These are phyloP conservation scores for Claviceps spartinae DNA, from an alignment of 2,329 filamentous ascomycete genomes.

Conservation along the genomic window DNA sequence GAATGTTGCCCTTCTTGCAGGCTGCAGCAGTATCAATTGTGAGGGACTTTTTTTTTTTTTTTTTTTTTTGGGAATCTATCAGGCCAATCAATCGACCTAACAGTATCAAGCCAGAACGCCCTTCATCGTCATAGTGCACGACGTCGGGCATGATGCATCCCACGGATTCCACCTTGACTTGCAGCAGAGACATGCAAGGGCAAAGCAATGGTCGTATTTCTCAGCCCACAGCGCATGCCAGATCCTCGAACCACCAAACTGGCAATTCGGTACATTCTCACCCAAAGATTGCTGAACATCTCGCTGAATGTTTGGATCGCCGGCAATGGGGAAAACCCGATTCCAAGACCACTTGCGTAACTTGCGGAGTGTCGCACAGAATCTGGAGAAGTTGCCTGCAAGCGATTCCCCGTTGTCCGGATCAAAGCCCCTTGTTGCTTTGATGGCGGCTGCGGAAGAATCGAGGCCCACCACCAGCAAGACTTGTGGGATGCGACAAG, in stretches of 20 bases:
- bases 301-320: neutral
- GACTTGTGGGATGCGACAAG: neutral
- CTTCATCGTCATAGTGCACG: neutral
- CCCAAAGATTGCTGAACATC: neutral
- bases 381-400: neutral
- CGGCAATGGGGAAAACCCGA: too few species aligned
- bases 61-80: neutral
- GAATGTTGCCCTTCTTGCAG: neutral
- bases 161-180: constrained; percentile 2
- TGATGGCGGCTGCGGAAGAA: neutral
- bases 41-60: neutral
- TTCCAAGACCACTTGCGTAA: too few species aligned
- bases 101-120: neutral
- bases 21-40: too few species aligned
- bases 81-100: neutral
- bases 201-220: neutral
- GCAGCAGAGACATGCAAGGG: constrained; percentile 11
- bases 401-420: neutral
- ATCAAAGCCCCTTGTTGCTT: neutral
- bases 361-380: too few species aligned
- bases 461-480: constrained; percentile 2
- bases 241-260: neutral
- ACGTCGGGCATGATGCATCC: neutral
- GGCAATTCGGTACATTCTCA: neutral
- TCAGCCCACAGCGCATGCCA: neutral